Evolutionary conservation across 257 asterid genomes (phyloP).

Genomic region (Rehmannia glutinosa): DNA sequence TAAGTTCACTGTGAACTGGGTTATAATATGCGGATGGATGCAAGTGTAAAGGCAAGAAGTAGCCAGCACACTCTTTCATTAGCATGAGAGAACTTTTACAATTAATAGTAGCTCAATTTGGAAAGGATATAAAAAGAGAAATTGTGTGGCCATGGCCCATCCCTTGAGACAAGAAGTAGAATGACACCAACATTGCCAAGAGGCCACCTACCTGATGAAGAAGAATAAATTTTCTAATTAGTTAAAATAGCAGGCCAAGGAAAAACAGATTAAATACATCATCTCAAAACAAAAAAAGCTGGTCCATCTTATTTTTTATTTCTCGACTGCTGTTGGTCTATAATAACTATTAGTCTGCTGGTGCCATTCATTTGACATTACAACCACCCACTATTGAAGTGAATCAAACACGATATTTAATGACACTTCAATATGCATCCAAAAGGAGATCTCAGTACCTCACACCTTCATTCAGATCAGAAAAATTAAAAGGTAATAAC

Average conservation of each 20-base stretch:
- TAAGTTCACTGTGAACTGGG: constrained; percentile 41
- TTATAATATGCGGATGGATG: constrained; percentile 1
- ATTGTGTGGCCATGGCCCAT: constrained; percentile 76
- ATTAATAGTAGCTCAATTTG: constrained; percentile 14
- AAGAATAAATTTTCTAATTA: constrained; percentile 10
- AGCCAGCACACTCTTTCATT: not conserved
- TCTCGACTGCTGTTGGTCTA: not conserved
- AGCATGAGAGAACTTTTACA: constrained; percentile 20
- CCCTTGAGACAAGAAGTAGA: constrained; percentile 93
- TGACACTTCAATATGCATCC: constrained; percentile 4
- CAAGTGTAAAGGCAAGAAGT: constrained; percentile 5
- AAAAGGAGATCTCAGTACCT: constrained; percentile 4
- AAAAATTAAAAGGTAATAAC: not conserved
- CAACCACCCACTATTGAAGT: constrained; percentile 6
- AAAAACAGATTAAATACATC: not conserved
- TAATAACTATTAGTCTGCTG: not conserved
- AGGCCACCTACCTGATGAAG: constrained; percentile 84
- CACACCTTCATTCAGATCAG: constrained; percentile 1
- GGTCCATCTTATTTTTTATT: constrained; percentile 8
- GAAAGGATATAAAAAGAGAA: constrained; percentile 92
- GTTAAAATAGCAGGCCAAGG: constrained; percentile 18
- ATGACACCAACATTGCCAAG: constrained; percentile 78
- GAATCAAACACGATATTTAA: not conserved
- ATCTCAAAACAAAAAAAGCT: not conserved
- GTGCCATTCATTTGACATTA: constrained; percentile 17